phyloP scores from a whole-genome alignment of 805 yeast genomes.

The Hanseniaspora taiwanica region DNA sequence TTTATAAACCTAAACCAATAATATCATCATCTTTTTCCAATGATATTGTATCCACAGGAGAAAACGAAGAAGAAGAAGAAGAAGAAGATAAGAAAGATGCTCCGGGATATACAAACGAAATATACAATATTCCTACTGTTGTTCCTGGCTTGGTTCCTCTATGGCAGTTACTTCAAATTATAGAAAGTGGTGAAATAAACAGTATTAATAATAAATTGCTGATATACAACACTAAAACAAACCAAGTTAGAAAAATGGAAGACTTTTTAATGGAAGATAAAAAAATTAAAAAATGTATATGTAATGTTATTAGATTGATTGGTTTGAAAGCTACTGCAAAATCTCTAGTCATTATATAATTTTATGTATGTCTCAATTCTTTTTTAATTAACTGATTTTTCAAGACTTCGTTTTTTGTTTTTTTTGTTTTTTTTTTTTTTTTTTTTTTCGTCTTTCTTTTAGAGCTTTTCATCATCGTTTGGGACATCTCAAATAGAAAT shows the following conservation, averaged over 20 bases:
- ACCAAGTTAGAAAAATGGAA: slow-evolving; percentile 15
- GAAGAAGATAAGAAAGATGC: slow-evolving; percentile 7
- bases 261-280: slow-evolving; percentile 14
- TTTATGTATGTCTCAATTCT: too few species aligned
- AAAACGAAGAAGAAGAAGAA: slow-evolving; percentile 2
- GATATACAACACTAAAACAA: slow-evolving; percentile 14
- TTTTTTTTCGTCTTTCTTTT: too few species aligned
- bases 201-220: slow-evolving; percentile 14
- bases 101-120: slow-evolving; percentile 6
- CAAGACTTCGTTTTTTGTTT: too few species aligned
- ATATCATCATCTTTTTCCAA: not conserved
- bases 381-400: too few species aligned
- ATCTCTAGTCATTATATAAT: slow-evolving; percentile 15
- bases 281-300: slow-evolving; percentile 17
- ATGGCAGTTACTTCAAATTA: slow-evolving; percentile 28
- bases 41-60: too few species aligned
- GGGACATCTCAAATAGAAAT: too few species aligned
- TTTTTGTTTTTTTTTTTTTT: too few species aligned
- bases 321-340: slow-evolving; percentile 28
- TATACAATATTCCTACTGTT: slow-evolving; percentile 27
- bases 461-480: too few species aligned
- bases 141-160: slow-evolving; percentile 40
- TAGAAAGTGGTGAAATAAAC: slow-evolving; percentile 19
- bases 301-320: slow-evolving; percentile 32
- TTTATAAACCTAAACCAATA: slow-evolving; percentile 6